A percentile compares a stretch with the other conserved stretches of the same genome.
phyloP scores from a whole-genome alignment of 805 yeast species.

The Wickerhamomyces ciferrii region DNA sequence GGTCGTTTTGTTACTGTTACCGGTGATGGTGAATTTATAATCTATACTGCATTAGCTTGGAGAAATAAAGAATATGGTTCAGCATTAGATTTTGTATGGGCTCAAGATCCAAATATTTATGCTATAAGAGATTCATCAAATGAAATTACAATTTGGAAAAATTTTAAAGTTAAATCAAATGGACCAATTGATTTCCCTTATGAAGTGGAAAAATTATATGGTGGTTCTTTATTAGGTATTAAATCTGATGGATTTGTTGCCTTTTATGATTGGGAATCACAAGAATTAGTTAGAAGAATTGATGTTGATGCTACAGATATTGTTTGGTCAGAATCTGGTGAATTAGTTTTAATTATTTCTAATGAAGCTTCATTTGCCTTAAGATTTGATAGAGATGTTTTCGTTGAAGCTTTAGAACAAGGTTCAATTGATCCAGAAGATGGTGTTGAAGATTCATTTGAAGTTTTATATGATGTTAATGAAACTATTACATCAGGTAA shows the following conservation, averaged over 20 bases:
- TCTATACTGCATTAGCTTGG: conserved; percentile 97
- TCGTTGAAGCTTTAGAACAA: conserved; percentile 53
- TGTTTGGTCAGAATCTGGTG: conserved; percentile 93
- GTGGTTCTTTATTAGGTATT: conserved; percentile 86
- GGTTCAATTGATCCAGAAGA: conserved; percentile 70
- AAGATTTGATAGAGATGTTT: conserved; percentile 63
- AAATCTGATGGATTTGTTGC: conserved; percentile 80
- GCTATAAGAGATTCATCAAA: conserved; percentile 74
- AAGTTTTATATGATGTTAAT: conserved; percentile 73
- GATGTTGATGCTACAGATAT: conserved; percentile 81
- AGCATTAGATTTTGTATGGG: conserved; percentile 93
- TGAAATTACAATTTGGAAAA: conserved; percentile 67
- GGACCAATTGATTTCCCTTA: conserved; percentile 62
- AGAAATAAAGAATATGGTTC: conserved; percentile 90
- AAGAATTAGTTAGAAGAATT: conserved; percentile 77
- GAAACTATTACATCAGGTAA: conserved; percentile 84
- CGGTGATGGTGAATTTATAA: conserved; percentile 97
- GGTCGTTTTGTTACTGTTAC: conserved; percentile 96
- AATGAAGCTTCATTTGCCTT: conserved; percentile 74
- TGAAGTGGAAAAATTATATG: conserved; percentile 73
- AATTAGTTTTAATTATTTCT: conserved; percentile 70
- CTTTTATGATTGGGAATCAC: conserved; percentile 93
- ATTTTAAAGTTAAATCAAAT: conserved; percentile 73
- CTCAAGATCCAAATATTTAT: conserved; percentile 80
- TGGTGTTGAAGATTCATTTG: conserved; percentile 85